Conservation (phyloP, 2,329 filamentous ascomycete genomes). For the Colletotrichum sp. region DNA sequence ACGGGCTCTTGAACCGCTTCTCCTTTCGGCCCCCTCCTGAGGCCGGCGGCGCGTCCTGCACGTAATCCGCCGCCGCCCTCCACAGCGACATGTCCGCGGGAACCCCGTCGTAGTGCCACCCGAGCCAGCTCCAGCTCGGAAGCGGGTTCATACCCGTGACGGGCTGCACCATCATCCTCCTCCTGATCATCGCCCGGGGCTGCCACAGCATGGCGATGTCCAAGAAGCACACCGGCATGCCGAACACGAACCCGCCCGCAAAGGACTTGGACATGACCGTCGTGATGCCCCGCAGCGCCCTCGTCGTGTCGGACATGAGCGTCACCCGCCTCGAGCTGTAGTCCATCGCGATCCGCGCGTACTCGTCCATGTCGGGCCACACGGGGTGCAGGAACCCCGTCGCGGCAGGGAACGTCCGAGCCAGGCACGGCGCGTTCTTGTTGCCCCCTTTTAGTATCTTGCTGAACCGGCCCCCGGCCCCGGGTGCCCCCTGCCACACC, state of each 20-base stretch:
- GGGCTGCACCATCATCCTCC: slow-evolving; percentile 39
- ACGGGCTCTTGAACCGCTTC: slow-evolving; percentile 40
- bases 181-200: slow-evolving; percentile 46
- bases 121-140: slow-evolving; percentile 54
- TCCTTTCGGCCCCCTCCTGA: slow-evolving; percentile 28
- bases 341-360: slow-evolving; percentile 47
- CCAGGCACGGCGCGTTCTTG: slow-evolving; percentile 29
- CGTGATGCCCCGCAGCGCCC: slow-evolving; percentile 48
- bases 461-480: slow-evolving; percentile 24
- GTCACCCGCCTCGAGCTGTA: slow-evolving; percentile 46
- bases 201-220: slow-evolving; percentile 51
- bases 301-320: slow-evolving; percentile 44
- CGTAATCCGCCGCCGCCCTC: slow-evolving; percentile 48
- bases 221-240: slow-evolving; percentile 52
- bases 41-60: slow-evolving; percentile 39
- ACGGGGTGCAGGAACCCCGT: slow-evolving; percentile 44
- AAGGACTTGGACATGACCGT: slow-evolving; percentile 45
- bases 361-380: slow-evolving; percentile 53
- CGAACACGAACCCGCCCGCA: slow-evolving; percentile 47
- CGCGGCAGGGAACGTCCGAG: slow-evolving; percentile 33
- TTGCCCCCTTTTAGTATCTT: slow-evolving; percentile 23
- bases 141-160: slow-evolving; percentile 28
- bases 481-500: slow-evolving; percentile 36
- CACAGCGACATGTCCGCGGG: slow-evolving; percentile 47
- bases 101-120: slow-evolving; percentile 51